Base-by-base conservation (phyloP, 2,329 filamentous ascomycete genomes). In the Apiospora marii region DNA sequence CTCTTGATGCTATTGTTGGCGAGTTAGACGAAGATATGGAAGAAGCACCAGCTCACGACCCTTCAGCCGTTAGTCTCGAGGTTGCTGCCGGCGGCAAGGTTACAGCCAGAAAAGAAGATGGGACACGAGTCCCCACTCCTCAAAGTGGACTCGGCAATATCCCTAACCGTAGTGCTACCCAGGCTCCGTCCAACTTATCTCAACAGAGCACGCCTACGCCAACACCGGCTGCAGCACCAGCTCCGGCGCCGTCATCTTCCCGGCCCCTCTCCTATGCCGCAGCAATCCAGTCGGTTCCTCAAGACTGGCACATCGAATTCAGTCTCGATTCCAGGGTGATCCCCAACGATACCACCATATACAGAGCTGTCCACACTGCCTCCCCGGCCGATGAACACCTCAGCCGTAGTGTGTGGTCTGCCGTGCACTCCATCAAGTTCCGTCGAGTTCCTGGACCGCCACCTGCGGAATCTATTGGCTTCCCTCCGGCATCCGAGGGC, bases 281-380 rank as follows among this genome's bases (percentile, higher is more conserved):
- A 70, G 94, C 94, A 4, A 89, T 97, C 70, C 93, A 95, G 77
- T 87, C 93, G 19, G 86, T 90, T 0, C 94, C 95, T 1, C 93
- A 97, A 79, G 95, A 98, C 79, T 99, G 96, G 96, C 96, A 99
- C 79, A 95, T 99, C 74, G 94, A 98, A 79, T 99, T 99, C 83
- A 95, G 91, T 76, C 89, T 98, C 69, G 93, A 97, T 75, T 93
- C 89, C 70, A 94, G 95, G 81, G 89, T 93, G 1, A 93, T 99
- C 73, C 88, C 93, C 0, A 96, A 95, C 76, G 95, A 98, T 78
- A 98, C 94, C 0, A 99, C 96, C 0, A 96, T 99, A 72, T 99
- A 98, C 79, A 92, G 96, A 68, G 96, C 96, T 44, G 94, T 98
- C 12, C 94, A 98, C 79, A 93, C 91, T 79, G 84, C 84, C 8